Percentiles rank a stretch among this genome's conserved stretches.
Conservation (phyloP, 345 rosid species). For the Cardiospermum halicacabum region DNA sequence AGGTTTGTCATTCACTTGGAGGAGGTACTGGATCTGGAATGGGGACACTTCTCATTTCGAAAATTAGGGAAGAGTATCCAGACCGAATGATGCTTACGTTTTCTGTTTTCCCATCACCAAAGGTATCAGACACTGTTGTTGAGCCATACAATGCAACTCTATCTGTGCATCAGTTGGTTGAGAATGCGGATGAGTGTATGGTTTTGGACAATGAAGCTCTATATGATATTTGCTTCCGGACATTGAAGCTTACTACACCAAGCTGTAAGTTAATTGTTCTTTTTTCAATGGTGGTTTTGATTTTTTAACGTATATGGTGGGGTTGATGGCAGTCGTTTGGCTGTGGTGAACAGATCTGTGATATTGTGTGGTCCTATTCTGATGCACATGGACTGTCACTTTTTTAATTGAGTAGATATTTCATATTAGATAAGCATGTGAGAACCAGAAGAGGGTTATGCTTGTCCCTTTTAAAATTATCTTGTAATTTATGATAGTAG, state of each 20-base stretch:
- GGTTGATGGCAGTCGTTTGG: not conserved
- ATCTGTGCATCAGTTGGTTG: conserved; percentile 71
- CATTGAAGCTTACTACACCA: conserved; percentile 70
- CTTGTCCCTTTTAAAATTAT: not conserved
- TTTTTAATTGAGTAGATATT: not conserved
- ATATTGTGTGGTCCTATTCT: not conserved
- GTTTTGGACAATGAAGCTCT: conserved; percentile 71
- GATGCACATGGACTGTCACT: not conserved
- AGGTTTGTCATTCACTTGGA: no score
- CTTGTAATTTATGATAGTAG: not conserved
- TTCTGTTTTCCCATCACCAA: no score
- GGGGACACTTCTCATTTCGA: conserved; percentile 67
- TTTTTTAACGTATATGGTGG: not conserved
- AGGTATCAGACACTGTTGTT: conserved; percentile 70
- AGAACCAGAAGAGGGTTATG: not conserved
- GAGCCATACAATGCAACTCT: conserved; percentile 76
- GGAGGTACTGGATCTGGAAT: conserved; percentile 76
- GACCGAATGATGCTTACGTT: conserved; percentile 72
- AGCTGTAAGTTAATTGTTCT: conserved; percentile 45
- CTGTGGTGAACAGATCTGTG: not conserved
- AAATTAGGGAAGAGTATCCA: conserved; percentile 68
- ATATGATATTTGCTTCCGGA: conserved; percentile 70
- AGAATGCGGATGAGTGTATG: conserved; percentile 76
- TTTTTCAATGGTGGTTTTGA: not conserved
- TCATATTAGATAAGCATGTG: not conserved